Evolutionary conservation across 139 green algal genomes (phyloP).

Genomic region (Spirogloea muscicola): DNA sequence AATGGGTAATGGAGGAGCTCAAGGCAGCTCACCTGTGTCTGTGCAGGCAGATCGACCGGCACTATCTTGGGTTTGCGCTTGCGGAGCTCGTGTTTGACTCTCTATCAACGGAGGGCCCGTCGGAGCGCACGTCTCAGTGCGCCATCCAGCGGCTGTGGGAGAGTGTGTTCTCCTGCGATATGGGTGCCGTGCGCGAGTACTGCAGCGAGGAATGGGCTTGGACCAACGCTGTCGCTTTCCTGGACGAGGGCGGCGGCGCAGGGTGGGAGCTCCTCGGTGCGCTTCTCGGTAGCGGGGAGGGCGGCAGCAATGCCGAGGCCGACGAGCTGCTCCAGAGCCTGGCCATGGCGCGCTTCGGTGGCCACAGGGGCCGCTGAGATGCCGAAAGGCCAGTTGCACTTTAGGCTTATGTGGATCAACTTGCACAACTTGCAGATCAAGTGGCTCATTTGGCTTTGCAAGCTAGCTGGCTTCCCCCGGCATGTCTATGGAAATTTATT

Average conservation of each 20-base stretch:
- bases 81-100: constrained; percentile 27
- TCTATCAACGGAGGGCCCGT: constrained; percentile 1
- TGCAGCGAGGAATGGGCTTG: constrained; percentile 16
- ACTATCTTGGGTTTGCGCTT: constrained; percentile 24
- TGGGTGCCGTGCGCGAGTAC: constrained; percentile 12
- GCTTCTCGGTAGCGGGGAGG: too few relatives aligned
- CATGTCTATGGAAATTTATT: too few relatives aligned
- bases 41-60: constrained; percentile 29
- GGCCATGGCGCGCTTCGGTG: too few relatives aligned
- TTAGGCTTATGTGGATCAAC: too few relatives aligned
- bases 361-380: too few relatives aligned
- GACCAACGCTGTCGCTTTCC: constrained; percentile 8
- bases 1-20: constrained; percentile 4
- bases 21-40: neutral
- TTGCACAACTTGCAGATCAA: too few relatives aligned
- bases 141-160: constrained; percentile 20
- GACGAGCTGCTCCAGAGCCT: too few relatives aligned
- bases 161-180: constrained; percentile 18
- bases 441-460: too few relatives aligned
- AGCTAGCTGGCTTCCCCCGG: too few relatives aligned
- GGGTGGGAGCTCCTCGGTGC: constrained; percentile 14
- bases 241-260: constrained; percentile 12
- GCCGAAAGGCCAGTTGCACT: too few relatives aligned
- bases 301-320: too few relatives aligned
- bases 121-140: constrained; percentile 6